These are phyloP conservation scores for Artemisia argyi DNA, from an alignment of 129 eudicot species.

Conservation along the genomic window DNA sequence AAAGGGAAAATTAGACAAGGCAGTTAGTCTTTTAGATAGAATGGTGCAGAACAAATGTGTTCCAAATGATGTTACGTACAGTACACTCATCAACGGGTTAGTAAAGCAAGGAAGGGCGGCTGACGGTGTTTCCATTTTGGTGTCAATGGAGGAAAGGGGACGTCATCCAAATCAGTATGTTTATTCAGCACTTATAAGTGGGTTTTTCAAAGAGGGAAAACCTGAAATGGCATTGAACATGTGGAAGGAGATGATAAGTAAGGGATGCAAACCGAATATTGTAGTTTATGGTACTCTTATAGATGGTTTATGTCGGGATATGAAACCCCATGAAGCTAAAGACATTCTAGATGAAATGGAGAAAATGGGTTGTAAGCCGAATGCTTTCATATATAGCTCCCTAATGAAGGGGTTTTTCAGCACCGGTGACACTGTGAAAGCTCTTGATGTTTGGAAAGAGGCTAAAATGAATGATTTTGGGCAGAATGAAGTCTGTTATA, in stretches of 20 bases:
- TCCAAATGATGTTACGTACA: slow-evolving; percentile 82
- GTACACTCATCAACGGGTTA: slow-evolving; percentile 78
- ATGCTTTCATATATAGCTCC: slow-evolving; percentile 73
- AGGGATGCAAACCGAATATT: slow-evolving; percentile 64
- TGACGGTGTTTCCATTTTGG: slow-evolving; percentile 55
- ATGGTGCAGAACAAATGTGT: slow-evolving; percentile 65
- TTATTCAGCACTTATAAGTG: slow-evolving; percentile 78
- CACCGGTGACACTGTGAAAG: slow-evolving; percentile 55
- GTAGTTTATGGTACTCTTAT: slow-evolving; percentile 74
- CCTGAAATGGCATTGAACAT: slow-evolving; percentile 57
- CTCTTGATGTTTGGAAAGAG: slow-evolving; percentile 69
- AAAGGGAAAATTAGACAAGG: slow-evolving; percentile 80
- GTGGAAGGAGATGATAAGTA: slow-evolving; percentile 71
- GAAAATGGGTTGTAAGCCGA: slow-evolving; percentile 57
- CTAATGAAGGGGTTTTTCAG: slow-evolving; percentile 79
- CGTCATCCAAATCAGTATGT: slow-evolving; percentile 45
- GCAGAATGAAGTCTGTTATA: slow-evolving; percentile 62
- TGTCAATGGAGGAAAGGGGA: slow-evolving; percentile 74
- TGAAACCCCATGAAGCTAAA: slow-evolving; percentile 64
- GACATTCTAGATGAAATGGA: slow-evolving; percentile 62
- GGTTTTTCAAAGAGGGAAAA: slow-evolving; percentile 78
- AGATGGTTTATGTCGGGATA: slow-evolving; percentile 77
- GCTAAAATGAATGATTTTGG: slow-evolving; percentile 31
- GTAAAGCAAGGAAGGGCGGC: slow-evolving; percentile 68
- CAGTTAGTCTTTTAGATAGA: slow-evolving; percentile 64